phyloP scores from a whole-genome alignment of 768 basidiomycete species.

The Dictyophora rubrovolvata region DNA sequence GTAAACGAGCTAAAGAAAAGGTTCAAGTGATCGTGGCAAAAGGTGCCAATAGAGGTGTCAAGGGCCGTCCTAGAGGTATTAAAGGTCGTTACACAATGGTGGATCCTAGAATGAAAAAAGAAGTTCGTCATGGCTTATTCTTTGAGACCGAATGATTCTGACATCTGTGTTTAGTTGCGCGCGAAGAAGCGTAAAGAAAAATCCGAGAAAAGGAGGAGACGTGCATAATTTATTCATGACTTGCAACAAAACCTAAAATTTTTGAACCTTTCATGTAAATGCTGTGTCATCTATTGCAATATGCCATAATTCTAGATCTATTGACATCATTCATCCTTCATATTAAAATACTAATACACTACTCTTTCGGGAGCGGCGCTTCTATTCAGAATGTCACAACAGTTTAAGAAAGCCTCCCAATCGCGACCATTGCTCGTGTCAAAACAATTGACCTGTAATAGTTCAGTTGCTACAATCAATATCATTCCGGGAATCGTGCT shows the following conservation, averaged over 20 bases:
- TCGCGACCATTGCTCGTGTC: conserved; percentile 25
- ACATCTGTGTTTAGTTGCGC: conserved; percentile 45
- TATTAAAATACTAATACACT: neutral
- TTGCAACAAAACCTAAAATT: neutral
- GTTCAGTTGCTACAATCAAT: neutral
- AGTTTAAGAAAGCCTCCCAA: conserved; percentile 37
- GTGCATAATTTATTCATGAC: conserved; percentile 5
- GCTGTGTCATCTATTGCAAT: neutral
- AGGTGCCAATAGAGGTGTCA: conserved; percentile 78
- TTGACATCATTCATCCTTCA: conserved; percentile 16
- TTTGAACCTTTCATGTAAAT: neutral
- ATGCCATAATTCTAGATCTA: neutral
- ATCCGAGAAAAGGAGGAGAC: conserved; percentile 51
- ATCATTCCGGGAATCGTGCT: conserved; percentile 6
- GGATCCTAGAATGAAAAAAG: conserved; percentile 88
- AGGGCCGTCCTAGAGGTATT: conserved; percentile 90
- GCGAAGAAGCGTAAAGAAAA: conserved; percentile 76
- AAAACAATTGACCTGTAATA: conserved; percentile 35
- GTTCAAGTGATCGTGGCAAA: conserved; percentile 87
- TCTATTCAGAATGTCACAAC: conserved; percentile 35
- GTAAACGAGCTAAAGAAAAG: conserved; percentile 54
- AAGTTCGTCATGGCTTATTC: conserved; percentile 36
- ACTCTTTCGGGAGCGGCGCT: conserved; percentile 16
- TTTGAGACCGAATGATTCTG: conserved; percentile 1
- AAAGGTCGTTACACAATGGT: conserved; percentile 96